These are phyloP conservation scores for Parietichytrium sp. DNA, from an alignment of 108 stramenopile species.

Conservation along the genomic window DNA sequence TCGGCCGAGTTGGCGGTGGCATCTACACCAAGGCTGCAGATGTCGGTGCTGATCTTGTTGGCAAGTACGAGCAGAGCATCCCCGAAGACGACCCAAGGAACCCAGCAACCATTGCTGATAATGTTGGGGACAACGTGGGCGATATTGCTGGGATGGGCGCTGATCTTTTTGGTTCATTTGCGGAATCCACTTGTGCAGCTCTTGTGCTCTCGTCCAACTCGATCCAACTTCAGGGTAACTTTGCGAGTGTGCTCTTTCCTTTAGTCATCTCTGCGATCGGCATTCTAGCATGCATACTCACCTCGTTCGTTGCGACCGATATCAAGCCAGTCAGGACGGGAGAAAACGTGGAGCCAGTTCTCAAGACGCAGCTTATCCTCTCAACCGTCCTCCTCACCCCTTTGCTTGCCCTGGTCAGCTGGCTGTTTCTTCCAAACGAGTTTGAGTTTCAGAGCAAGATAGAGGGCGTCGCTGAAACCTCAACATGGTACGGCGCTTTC, in stretches of 20 bases:
- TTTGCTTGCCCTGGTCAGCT: conserved; percentile 72
- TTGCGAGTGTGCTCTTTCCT: conserved; percentile 91
- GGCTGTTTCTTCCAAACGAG: conserved; percentile 2
- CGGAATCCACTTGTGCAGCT: conserved; percentile 94
- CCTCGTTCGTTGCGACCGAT: conserved; percentile 80
- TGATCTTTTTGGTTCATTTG: conserved; percentile 96
- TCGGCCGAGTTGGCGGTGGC: conserved; percentile 98
- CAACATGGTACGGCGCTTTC: conserved; percentile 27
- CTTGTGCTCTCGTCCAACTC: conserved; percentile 75
- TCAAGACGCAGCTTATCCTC: conserved; percentile 67
- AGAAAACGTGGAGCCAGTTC: conserved; percentile 82
- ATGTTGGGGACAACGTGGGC: conserved; percentile 98
- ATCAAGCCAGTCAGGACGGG: conserved; percentile 73
- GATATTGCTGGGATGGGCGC: conserved; percentile 98
- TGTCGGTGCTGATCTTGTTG: conserved; percentile 97
- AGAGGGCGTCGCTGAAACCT: not conserved
- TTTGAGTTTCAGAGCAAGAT: conserved; percentile 11
- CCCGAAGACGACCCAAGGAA: conserved; percentile 99
- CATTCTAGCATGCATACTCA: conserved; percentile 85
- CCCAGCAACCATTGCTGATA: conserved; percentile 98
- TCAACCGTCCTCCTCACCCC: conserved; percentile 89
- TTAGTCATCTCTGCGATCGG: conserved; percentile 86
- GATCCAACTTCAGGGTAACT: conserved; percentile 53
- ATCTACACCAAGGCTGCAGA: conserved; percentile 99
- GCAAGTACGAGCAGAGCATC: conserved; percentile 96